A percentile compares a stretch with the other conserved stretches of the same genome.
phyloP scores from a whole-genome alignment of 2,329 filamentous ascomycete genomes.

The Pyrenophora seminiperda region DNA sequence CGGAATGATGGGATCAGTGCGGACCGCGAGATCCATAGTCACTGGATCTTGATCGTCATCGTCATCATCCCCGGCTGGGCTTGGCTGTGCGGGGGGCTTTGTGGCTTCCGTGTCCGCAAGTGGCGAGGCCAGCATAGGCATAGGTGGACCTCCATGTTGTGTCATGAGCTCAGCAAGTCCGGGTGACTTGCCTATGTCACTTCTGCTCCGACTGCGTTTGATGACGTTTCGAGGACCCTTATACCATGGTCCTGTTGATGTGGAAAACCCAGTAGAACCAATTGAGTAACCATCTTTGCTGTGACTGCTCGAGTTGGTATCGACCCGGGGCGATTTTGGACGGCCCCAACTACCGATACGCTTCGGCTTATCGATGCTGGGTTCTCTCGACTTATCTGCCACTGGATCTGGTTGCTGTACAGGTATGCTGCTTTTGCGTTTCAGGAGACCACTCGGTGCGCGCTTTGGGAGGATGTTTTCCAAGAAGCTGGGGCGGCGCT shows the following conservation, averaged over 20 bases:
- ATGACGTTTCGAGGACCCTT: slow-evolving; percentile 51
- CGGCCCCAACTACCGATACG: slow-evolving; percentile 51
- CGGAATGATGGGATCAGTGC: slow-evolving; percentile 71
- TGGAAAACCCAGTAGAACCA: slow-evolving; percentile 48
- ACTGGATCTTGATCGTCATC: slow-evolving; percentile 60
- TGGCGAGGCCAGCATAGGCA: slow-evolving; percentile 60
- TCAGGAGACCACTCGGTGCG: slow-evolving; percentile 53
- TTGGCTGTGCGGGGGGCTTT: slow-evolving; percentile 39
- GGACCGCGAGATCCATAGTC: slow-evolving; percentile 65
- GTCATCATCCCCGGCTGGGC: slow-evolving; percentile 47
- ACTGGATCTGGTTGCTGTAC: slow-evolving; percentile 33
- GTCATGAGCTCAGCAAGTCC: slow-evolving; percentile 62
- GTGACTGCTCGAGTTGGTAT: slow-evolving; percentile 48
- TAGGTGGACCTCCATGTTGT: slow-evolving; percentile 63
- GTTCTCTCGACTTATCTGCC: slow-evolving; percentile 39
- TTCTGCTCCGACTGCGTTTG: slow-evolving; percentile 61
- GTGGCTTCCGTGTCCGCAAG: slow-evolving; percentile 45
- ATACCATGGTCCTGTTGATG: slow-evolving; percentile 44
- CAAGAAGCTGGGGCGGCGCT: slow-evolving; percentile 61
- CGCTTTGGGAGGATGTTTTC: slow-evolving; percentile 52
- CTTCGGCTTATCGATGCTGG: slow-evolving; percentile 43
- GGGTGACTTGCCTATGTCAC: slow-evolving; percentile 56
- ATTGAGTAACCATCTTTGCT: slow-evolving; percentile 61
- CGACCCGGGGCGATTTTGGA: slow-evolving; percentile 49
- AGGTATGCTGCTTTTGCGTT: slow-evolving; percentile 53